These are phyloP conservation scores for Citrus maxima DNA, from an alignment of 345 rosid species.

Conservation along the genomic window DNA sequence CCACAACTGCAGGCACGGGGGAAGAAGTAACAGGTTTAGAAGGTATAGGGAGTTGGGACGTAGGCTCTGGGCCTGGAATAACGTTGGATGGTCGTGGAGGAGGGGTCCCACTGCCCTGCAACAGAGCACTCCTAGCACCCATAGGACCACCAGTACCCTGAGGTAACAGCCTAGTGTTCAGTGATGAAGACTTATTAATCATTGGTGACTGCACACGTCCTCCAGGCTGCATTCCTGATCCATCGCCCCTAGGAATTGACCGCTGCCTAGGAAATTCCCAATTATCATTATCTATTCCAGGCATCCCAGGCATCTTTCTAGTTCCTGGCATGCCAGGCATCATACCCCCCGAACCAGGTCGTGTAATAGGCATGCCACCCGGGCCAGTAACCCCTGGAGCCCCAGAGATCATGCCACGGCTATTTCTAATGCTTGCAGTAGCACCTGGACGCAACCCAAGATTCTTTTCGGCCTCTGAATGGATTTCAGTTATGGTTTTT, in stretches of 20 bases:
- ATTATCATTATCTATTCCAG: conserved; percentile 73
- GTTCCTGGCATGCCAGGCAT: conserved; percentile 99
- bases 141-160: conserved; percentile 70
- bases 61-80: conserved; percentile 27
- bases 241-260: conserved; percentile 80
- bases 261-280: conserved; percentile 76
- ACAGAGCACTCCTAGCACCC: conserved; percentile 67
- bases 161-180: conserved; percentile 66
- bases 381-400: conserved; percentile 52
- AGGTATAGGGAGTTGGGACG: conserved; percentile 23
- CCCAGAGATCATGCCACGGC: conserved; percentile 43
- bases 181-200: conserved; percentile 45
- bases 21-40: conserved; percentile 26
- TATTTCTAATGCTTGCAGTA: conserved; percentile 75
- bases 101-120: conserved; percentile 54
- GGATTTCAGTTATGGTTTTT: conserved; percentile 88
- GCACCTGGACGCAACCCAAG: conserved; percentile 96
- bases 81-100: conserved; percentile 25
- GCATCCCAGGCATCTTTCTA: conserved; percentile 95
- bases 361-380: conserved; percentile 55
- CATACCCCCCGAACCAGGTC: conserved; percentile 93
- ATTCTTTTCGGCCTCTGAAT: conserved; percentile 83
- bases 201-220: conserved; percentile 46
- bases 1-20: conserved; percentile 23
- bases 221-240: conserved; percentile 39